phyloP scores from a whole-genome alignment of 2,329 filamentous ascomycete genomes.

The Arthrobotrys pseudoclavata region DNA sequence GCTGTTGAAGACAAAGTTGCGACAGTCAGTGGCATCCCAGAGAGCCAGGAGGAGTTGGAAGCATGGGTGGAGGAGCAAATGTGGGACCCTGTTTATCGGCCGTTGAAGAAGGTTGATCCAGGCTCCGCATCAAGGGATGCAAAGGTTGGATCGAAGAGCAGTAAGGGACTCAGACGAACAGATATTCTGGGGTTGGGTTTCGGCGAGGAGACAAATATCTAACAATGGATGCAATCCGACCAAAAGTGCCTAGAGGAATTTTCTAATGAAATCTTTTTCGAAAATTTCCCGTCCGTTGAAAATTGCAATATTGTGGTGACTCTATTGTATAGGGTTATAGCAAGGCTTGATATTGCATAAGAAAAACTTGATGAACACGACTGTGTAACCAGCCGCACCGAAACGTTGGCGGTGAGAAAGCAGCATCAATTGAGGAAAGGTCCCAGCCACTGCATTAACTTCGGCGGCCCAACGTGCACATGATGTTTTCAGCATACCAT shows the following conservation, averaged over 20 bases:
- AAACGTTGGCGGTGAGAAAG: slow-evolving; percentile 40
- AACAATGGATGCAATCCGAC: not conserved
- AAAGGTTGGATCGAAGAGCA: slow-evolving; percentile 68
- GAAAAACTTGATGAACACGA: slow-evolving; percentile 32
- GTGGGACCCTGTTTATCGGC: slow-evolving; percentile 80
- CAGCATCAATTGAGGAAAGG: slow-evolving; percentile 13
- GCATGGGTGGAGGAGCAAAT: slow-evolving; percentile 83
- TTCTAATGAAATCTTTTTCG: not conserved
- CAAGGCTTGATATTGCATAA: slow-evolving; percentile 39
- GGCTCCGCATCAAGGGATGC: slow-evolving; percentile 72
- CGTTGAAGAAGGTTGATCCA: slow-evolving; percentile 72
- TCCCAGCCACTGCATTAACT: slow-evolving; percentile 39
- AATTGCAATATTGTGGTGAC: slow-evolving; percentile 9
- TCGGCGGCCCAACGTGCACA: slow-evolving; percentile 34
- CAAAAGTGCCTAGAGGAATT: slow-evolving; percentile 2
- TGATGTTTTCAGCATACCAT: slow-evolving; percentile 12
- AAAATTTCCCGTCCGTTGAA: slow-evolving; percentile 7
- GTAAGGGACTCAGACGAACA: slow-evolving; percentile 25
- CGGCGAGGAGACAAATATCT: slow-evolving; percentile 18
- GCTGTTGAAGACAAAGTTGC: slow-evolving; percentile 79
- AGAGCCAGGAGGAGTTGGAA: slow-evolving; percentile 71
- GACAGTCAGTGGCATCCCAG: slow-evolving; percentile 76
- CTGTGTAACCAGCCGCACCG: slow-evolving; percentile 51
- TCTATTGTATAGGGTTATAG: slow-evolving; percentile 11
- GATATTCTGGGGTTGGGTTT: slow-evolving; percentile 28